Conservation (phyloP, 2,329 filamentous ascomycete species). For the Didymella pomorum region DNA sequence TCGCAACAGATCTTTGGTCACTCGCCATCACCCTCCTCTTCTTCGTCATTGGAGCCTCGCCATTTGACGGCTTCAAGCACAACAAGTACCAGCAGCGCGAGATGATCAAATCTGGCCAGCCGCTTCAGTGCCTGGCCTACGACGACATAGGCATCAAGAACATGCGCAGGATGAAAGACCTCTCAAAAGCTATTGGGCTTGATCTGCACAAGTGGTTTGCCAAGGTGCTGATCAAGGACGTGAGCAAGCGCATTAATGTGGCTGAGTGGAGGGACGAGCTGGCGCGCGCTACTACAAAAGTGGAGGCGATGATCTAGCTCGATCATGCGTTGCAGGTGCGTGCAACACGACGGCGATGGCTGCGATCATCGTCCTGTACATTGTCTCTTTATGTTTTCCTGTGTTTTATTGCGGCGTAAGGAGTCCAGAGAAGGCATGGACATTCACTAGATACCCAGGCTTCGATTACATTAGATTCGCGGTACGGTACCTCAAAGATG, state of each 20-base stretch:
- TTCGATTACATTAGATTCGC: conserved; percentile 4
- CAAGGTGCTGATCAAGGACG: conserved; percentile 45
- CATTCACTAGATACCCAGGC: conserved; percentile 26
- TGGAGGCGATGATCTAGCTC: conserved; percentile 5
- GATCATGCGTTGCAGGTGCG: background rate
- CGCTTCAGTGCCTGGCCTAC: conserved; percentile 50
- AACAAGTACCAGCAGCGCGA: conserved; percentile 56
- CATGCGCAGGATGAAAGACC: conserved; percentile 40
- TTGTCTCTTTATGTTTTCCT: background rate
- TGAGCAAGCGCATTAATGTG: conserved; percentile 42
- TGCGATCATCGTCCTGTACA: background rate
- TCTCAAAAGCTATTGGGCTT: conserved; percentile 33
- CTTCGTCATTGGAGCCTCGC: conserved; percentile 53
- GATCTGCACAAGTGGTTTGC: conserved; percentile 49
- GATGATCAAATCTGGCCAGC: conserved; percentile 54
- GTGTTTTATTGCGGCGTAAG: background rate
- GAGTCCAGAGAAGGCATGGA: conserved; percentile 12
- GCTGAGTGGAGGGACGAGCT: conserved; percentile 40
- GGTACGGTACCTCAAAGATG: background rate
- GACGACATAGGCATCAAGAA: conserved; percentile 47
- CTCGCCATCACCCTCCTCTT: conserved; percentile 56
- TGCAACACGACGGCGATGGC: background rate
- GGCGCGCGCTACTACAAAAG: conserved; percentile 8
- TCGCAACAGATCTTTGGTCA: conserved; percentile 54
- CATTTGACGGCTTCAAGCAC: conserved; percentile 50